Evolutionary conservation across 441 rosid species (phyloP).

Genomic region (Bocquillonia castaneifolia): DNA sequence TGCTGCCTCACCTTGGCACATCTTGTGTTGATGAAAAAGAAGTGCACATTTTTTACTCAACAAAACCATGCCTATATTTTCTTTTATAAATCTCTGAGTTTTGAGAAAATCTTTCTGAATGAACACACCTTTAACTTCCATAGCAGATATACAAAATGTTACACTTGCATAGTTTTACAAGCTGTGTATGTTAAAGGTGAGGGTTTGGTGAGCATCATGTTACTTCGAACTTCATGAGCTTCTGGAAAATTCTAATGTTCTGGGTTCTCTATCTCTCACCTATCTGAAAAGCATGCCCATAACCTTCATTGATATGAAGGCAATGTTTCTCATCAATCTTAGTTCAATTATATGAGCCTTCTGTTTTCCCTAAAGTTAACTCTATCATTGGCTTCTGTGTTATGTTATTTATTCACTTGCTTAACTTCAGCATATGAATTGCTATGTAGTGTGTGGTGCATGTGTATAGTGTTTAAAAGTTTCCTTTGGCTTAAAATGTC

Average conservation of each 20-base stretch:
- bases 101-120: not conserved
- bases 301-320: not conserved
- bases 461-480: not conserved
- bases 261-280: not conserved
- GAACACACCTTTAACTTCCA: not conserved
- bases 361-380: not conserved
- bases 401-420: not conserved
- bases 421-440: too few relatives aligned
- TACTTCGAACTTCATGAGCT: not conserved
- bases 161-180: not conserved
- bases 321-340: too few relatives aligned
- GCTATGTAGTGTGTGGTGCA: not conserved
- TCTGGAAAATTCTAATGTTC: too few relatives aligned
- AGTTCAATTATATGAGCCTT: too few relatives aligned
- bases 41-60: not conserved
- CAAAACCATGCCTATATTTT: not conserved
- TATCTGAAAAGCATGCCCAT: not conserved
- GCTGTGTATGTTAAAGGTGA: not conserved
- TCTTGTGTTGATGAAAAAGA: not conserved
- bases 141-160: not conserved
- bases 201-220: not conserved
- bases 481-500: slow-evolving; percentile 7
- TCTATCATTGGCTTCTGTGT: not conserved
- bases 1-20: not conserved
- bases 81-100: not conserved